Percentiles rank a stretch among this genome's conserved stretches.
phyloP scores from a whole-genome alignment of 225 moss, liverwort and hornwort species.

The Lunularia cruciata region DNA sequence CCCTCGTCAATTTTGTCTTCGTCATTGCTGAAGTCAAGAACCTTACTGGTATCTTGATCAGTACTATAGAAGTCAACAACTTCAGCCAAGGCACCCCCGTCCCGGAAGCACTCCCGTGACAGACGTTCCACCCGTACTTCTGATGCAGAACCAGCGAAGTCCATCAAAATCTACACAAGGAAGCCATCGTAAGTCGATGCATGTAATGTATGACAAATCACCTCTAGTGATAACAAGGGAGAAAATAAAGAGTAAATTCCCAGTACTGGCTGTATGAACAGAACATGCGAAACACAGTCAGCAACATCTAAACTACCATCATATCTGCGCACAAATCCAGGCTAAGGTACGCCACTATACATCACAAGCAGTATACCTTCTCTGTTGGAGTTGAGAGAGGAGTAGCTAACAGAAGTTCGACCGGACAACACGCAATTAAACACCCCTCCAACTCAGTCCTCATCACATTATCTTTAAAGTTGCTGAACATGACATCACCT shows the following conservation, averaged over 20 bases:
- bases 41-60: constrained; percentile 34
- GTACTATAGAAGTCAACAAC: constrained; percentile 70
- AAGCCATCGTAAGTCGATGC: too few species aligned
- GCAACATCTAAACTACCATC: too few species aligned
- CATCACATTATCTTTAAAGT: constrained; percentile 80
- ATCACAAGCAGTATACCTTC: constrained; percentile 54
- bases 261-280: too few species aligned
- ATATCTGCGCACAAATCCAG: too few species aligned
- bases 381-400: constrained; percentile 82
- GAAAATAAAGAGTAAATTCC: too few species aligned
- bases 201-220: too few species aligned
- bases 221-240: too few species aligned
- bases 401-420: constrained; percentile 78
- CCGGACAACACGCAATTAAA: constrained; percentile 79
- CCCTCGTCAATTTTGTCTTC: constrained; percentile 63
- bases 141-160: constrained; percentile 75
- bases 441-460: constrained; percentile 76
- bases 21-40: constrained; percentile 18
- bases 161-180: constrained; percentile 65
- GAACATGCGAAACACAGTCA: too few species aligned
- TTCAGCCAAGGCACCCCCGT: constrained; percentile 89
- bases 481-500: constrained; percentile 90
- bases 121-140: constrained; percentile 82
- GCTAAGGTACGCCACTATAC: too few species aligned
- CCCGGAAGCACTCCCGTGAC: constrained; percentile 75